Percentiles rank a stretch among this genome's conserved stretches.
Evolutionary conservation across 2,329 filamentous ascomycete genomes (phyloP).

Genomic region (Ophiosphaerella narmari): DNA sequence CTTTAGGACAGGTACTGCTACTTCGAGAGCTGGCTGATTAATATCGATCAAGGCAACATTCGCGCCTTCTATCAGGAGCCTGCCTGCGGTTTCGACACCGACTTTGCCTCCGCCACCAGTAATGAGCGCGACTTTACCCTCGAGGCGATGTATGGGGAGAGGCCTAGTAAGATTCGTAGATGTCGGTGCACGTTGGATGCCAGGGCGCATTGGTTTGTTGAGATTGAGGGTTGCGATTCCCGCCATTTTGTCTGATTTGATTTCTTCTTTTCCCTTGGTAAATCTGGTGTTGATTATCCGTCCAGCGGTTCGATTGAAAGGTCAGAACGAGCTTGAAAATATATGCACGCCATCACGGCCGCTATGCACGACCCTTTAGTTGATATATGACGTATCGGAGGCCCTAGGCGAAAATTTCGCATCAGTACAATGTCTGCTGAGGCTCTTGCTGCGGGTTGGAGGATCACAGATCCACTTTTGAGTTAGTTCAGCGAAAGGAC

Average conservation of each 20-base stretch:
- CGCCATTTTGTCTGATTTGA: slow-evolving; percentile 12
- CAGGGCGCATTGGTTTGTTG: slow-evolving; percentile 27
- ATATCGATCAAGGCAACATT: slow-evolving; percentile 46
- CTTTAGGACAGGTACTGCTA: slow-evolving; percentile 28
- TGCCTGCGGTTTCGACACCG: slow-evolving; percentile 42
- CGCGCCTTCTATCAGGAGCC: slow-evolving; percentile 45
- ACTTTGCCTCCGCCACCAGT: slow-evolving; percentile 41
- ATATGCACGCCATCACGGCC: slow-evolving; percentile 8
- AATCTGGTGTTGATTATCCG: slow-evolving; percentile 2
- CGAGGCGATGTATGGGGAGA: slow-evolving; percentile 36
- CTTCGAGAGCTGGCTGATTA: slow-evolving; percentile 31
- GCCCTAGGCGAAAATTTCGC: slow-evolving; percentile 35
- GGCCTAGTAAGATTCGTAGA: slow-evolving; percentile 32
- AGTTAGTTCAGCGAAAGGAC: slow-evolving; percentile 4
- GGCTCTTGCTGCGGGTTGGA: slow-evolving; percentile 24
- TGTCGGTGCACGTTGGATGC: slow-evolving; percentile 32
- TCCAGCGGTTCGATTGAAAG: slow-evolving; percentile 12
- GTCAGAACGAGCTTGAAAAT: background rate
- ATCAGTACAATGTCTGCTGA: slow-evolving; percentile 25
- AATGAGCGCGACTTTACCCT: slow-evolving; percentile 39
- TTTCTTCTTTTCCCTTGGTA: background rate
- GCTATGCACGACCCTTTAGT: slow-evolving; percentile 17
- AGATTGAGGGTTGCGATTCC: slow-evolving; percentile 31
- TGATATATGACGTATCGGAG: slow-evolving; percentile 30
- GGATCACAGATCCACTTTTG: slow-evolving; percentile 13